phyloP scores from a whole-genome alignment of 352 stramenopile species.

The Globisporangium nunn region DNA sequence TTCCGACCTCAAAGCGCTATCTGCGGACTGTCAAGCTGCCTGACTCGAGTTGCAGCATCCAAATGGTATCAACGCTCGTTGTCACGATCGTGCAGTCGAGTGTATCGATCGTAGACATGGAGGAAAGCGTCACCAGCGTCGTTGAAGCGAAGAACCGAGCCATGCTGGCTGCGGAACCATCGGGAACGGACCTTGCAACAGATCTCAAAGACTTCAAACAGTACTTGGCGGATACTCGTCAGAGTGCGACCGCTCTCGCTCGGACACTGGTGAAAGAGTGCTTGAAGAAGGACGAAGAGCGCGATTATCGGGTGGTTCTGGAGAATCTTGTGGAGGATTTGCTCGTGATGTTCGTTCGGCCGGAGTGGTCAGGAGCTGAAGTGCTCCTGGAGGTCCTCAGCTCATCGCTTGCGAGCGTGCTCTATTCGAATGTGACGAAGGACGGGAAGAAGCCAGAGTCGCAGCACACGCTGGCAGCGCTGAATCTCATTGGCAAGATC shows the following conservation, averaged over 20 bases:
- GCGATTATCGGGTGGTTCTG: constrained; percentile 63
- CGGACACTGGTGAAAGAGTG: constrained; percentile 53
- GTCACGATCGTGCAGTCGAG: constrained; percentile 59
- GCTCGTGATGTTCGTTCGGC: constrained; percentile 69
- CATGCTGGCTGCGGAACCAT: constrained; percentile 15
- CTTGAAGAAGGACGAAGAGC: constrained; percentile 78
- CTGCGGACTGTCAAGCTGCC: constrained; percentile 62
- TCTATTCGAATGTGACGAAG: constrained; percentile 46
- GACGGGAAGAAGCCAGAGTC: constrained; percentile 62
- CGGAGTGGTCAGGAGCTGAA: constrained; percentile 73
- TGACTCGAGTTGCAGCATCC: constrained; percentile 38
- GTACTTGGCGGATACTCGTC: constrained; percentile 27
- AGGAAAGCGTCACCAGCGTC: constrained; percentile 4
- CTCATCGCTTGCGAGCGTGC: constrained; percentile 54
- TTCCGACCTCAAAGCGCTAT: constrained; percentile 64
- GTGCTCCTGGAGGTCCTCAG: constrained; percentile 65
- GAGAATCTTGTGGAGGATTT: constrained; percentile 84
- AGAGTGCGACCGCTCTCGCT: constrained; percentile 39
- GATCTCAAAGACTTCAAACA: constrained; percentile 10
- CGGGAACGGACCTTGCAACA: constrained; percentile 12
- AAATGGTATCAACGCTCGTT: constrained; percentile 65
- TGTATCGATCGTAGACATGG: constrained; percentile 13
- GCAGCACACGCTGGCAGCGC: constrained; percentile 52
- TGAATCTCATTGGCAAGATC: constrained; percentile 73
- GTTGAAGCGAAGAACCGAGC: constrained; percentile 8